Evolutionary conservation across 257 asterid genomes (phyloP), one percentile per base, ranked within the genome.

Genomic region (Solanum paucissectum): DNA sequence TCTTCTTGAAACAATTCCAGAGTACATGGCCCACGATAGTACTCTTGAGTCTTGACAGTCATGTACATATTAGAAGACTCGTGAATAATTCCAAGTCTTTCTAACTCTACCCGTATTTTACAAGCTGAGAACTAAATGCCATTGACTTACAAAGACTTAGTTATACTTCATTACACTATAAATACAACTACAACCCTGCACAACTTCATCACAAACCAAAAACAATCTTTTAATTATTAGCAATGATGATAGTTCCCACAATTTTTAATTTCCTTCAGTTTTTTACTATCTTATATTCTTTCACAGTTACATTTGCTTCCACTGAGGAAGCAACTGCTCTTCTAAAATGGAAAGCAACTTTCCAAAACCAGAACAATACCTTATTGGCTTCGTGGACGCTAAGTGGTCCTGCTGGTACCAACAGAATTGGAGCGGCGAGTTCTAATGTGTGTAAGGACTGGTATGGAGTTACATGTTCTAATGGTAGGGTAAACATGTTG

Each of bases 301-400:
- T 74, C 58, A 25, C 74, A 44, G 32, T 11, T 18, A 14, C 55
- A 58, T 71, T 46, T 58, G 68, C 89, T 72, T 58, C 88, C 36
- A 20, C 9, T 29, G 81, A 86, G 29, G 92, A 90, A 60, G 85
- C 89, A 68, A 73, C 44, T 12, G 89, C 77, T 9, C 89, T 90
- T 6, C 62, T 86, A 3, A 86, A 88, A 66, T 88, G 92, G 92
- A 90, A 83, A 86, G 23, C 64, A 20, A 66, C 84, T 32, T 64
- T 52, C 62, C 25, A 6, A 23, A 85, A 86, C 60, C 52, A 14
- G 42, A 83, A 74, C 27, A 49, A 36, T 44, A 1, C 89, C n/a
- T 37, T 52, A 33, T 55, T 88, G 34, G 40, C 55, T 73, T 90
- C 90, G 29, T 88, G 91, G 91, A 89, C 25, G 5, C 76, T 75